A percentile compares a stretch with the other conserved stretches of the same genome.
These are phyloP conservation scores for Zymoseptoria pseudotritici DNA, from an alignment of 2,329 filamentous ascomycete species.

Conservation along the genomic window DNA sequence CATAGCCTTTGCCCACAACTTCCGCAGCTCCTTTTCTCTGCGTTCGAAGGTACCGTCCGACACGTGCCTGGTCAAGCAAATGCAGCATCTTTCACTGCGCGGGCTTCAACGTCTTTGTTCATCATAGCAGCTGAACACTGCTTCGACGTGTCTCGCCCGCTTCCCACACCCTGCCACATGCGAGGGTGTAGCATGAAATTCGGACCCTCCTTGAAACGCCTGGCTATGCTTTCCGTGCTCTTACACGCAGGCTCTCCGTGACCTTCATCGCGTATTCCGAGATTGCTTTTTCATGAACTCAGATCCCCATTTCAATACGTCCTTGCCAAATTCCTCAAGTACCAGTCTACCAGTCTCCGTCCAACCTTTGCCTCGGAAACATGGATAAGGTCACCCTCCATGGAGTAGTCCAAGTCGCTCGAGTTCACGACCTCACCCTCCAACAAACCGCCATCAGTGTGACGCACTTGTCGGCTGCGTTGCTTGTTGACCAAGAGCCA, in stretches of 20 bases:
- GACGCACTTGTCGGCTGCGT: conserved; percentile 90
- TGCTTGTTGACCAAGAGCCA: conserved; percentile 98
- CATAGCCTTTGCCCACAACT: neutral
- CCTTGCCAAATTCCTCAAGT: conserved; percentile 89
- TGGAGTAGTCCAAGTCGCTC: conserved; percentile 92
- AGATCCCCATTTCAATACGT: conserved; percentile 60
- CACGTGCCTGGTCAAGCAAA: no score
- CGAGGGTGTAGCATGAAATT: neutral
- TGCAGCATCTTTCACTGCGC: no score
- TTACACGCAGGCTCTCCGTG: neutral
- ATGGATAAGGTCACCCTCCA: conserved; percentile 95
- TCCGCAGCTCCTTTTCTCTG: neutral
- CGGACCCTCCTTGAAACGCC: conserved; percentile 1
- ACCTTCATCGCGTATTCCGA: neutral
- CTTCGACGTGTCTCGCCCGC: neutral
- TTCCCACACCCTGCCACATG: neutral
- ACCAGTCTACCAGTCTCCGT: conserved; percentile 96
- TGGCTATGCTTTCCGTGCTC: conserved; percentile 5
- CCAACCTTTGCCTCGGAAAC: conserved; percentile 98
- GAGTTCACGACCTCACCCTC: conserved; percentile 90
- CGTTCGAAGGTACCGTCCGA: no score
- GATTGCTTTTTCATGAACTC: neutral
- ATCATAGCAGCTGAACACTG: no score
- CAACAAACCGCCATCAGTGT: conserved; percentile 80
- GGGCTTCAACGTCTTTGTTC: no score